Base-by-base conservation (phyloP, 495 filamentous ascomycete genomes). In the Letharia lupina region DNA sequence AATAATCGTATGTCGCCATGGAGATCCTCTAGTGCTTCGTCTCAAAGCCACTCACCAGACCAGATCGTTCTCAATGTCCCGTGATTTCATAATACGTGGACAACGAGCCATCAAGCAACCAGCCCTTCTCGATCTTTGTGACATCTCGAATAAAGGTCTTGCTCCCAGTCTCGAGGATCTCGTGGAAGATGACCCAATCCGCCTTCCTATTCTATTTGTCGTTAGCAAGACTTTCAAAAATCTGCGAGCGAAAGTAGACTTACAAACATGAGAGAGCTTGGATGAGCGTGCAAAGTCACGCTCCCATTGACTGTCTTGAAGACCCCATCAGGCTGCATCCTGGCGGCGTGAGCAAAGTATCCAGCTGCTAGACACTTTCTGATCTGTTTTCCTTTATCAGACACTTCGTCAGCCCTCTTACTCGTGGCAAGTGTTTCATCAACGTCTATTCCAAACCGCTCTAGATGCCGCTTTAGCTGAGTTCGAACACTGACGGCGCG, bases 141-240 rank as follows among this genome's bases (percentile, higher is more conserved):
- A 96, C 78, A 78, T 98, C 94, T 54, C 93, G 82, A 64, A 98
- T 96, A 69, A 88, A 98, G 0, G 84, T 92, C 80, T 97, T 98
- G 64, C 84, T 83, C 20, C 90, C 89, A 31, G 90, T 95, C 76
- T 98, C 92, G 80, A 96, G 85, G 61, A 97, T 85, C 74, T 98
- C 95, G 72, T 95, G 89, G 72, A 98, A 98, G 52, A 98, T 85
- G 13, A 98, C 93, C 94, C 94, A 98, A 69, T 98, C 93, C 23
- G 90, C 91, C 79, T 96, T 97, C 56, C 94, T 86, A 77, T 97
- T 96, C 84, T 87, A 67, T 48, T 4, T 20, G 45, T 68, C 44
- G 39, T 65, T 15, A 65, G 63, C 41, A 35, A 60, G 48, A 35
- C 20, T 35, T 33, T 64, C 18, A 28, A 23, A 0, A 5, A 1